phyloP scores from a whole-genome alignment of 148 eudicot species.

The Salicornia ramosissima region DNA sequence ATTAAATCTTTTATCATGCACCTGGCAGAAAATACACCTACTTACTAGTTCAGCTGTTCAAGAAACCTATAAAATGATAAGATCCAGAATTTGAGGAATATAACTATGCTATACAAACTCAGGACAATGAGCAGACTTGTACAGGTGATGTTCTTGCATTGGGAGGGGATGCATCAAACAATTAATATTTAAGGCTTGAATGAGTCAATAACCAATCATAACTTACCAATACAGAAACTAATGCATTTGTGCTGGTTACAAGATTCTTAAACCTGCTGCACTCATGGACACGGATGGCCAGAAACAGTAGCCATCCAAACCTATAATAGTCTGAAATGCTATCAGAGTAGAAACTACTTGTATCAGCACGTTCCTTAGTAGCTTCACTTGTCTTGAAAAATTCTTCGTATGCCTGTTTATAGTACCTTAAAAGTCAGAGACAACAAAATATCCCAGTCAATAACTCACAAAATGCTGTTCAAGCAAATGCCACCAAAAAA shows the following conservation, averaged over 20 bases:
- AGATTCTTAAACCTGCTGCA: constrained; percentile 83
- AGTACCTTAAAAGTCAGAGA: constrained; percentile 44
- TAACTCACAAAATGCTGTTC: background rate
- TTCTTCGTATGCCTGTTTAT: constrained; percentile 60
- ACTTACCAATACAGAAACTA: constrained; percentile 77
- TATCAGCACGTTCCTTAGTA: constrained; percentile 32
- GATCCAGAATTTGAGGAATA: constrained; percentile 2
- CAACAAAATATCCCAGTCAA: constrained; percentile 14
- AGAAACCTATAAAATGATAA: background rate
- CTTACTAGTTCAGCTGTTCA: background rate
- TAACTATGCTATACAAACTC: background rate
- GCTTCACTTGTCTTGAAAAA: constrained; percentile 55
- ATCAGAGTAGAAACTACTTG: constrained; percentile 26
- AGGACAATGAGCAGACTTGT: background rate
- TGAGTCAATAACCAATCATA: constrained; percentile 10
- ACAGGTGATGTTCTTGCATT: background rate
- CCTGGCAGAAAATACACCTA: background rate
- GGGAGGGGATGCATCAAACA: background rate
- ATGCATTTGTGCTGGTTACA: constrained; percentile 78
- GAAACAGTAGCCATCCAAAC: constrained; percentile 94
- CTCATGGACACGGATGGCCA: constrained; percentile 82
- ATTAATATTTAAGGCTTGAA: background rate
- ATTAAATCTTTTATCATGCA: constrained; percentile 15
- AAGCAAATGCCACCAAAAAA: background rate
- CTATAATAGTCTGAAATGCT: constrained; percentile 49